Evolutionary conservation across 108 stramenopile genomes (phyloP).

Genomic region (Skeletonema marinoi): DNA sequence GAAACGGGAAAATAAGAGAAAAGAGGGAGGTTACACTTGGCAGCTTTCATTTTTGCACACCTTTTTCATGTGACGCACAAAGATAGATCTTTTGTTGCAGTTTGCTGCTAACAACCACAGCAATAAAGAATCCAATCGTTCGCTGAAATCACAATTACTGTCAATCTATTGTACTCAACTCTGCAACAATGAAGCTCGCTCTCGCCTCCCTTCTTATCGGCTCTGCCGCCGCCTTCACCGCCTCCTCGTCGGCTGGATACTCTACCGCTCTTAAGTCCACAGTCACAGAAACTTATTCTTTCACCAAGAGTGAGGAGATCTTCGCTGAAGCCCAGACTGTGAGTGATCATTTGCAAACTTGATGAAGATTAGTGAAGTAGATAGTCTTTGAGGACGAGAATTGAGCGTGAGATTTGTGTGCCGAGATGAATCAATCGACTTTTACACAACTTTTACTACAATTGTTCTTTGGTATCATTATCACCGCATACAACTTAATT

Average conservation of each 20-base stretch:
- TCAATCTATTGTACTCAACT: neutral
- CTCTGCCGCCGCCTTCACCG: slow-evolving; percentile 70
- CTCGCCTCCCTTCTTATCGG: slow-evolving; percentile 64
- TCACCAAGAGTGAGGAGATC: slow-evolving; percentile 88
- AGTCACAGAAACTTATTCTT: slow-evolving; percentile 67
- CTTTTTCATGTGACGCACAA: slow-evolving; percentile 16
- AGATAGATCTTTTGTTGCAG: neutral
- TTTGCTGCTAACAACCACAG: neutral
- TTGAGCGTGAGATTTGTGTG: neutral
- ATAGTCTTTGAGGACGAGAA: neutral
- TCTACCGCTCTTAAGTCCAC: slow-evolving; percentile 31
- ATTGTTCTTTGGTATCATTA: slow-evolving; percentile 14
- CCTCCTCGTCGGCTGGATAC: slow-evolving; percentile 23
- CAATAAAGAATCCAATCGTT: neutral
- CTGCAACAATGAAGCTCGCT: slow-evolving; percentile 67
- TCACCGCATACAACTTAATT: neutral
- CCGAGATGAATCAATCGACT: neutral
- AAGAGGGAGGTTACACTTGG: neutral
- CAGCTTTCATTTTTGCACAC: neutral
- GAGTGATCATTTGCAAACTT: slow-evolving; percentile 32
- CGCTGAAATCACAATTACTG: neutral
- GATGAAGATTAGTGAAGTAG: neutral
- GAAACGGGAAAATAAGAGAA: neutral
- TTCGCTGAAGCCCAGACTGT: slow-evolving; percentile 85
- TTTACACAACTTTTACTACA: neutral